Evolutionary conservation across 2,329 filamentous ascomycete species (phyloP), one percentile per base, ranked within the genome.

Genomic region (Lasiodiplodia sp.): DNA sequence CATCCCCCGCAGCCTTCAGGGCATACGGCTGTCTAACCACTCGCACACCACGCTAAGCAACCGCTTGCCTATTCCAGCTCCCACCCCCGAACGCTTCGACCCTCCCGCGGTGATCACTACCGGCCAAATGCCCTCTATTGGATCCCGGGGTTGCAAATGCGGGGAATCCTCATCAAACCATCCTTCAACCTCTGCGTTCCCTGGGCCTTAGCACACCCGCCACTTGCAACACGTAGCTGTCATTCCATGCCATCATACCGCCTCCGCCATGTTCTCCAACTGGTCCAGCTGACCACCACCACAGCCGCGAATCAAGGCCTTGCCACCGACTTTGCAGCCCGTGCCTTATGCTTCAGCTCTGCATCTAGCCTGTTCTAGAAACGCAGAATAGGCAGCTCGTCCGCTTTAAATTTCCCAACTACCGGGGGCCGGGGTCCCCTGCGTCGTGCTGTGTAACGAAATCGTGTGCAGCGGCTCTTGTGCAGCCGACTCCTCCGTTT

Each of bases 121-220:
- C 60, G 44, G 60, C 6, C 47, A 2, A 16, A 16, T 52, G 28
- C 10, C 60, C 47, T 52, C 60, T 52, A 64, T 64, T 64, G 60
- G 60, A 52, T 31, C 51, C 60, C 25, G 60, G 60, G 60, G 60
- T 52, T 34, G 60, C 60, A 52, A 38, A 64, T 64, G 60, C 60
- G 60, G 60, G 60, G 60, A 64, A 64, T 28, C 12, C 60, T 64
- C 60, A 64, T 64, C 60, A 64, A 64, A 64, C 60, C 47, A 18
- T 6, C n/a, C 25, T 37, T 47, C 47, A 11, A 28, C 47, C 60
- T 52, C 44, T 38, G 51, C 60, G 21, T 8, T 34, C 12, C 60
- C 47, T 52, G 44, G 28, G n/a, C 47, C n/a, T 64, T 38, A 53
- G 44, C 47, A 62, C 23, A 16, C 5, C 18, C 37, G 44, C 47